phyloP scores from a whole-genome alignment of 2,329 filamentous ascomycete species.

The Monilinia laxa region DNA sequence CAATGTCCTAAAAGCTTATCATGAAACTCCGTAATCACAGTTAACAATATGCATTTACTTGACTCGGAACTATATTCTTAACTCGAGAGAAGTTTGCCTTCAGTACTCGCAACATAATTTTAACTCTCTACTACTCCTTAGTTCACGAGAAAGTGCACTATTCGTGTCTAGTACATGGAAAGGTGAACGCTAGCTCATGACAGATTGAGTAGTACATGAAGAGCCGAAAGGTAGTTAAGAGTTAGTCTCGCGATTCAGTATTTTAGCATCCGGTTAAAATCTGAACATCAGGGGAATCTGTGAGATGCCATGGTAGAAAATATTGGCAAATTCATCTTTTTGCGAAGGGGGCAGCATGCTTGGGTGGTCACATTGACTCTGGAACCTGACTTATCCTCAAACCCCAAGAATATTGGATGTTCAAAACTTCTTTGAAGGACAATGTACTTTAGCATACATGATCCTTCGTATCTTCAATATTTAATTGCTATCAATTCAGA shows the following conservation, averaged over 20 bases:
- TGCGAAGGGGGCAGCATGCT: background rate
- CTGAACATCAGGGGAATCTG: background rate
- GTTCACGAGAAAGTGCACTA: background rate
- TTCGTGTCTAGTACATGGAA: background rate
- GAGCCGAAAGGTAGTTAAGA: background rate
- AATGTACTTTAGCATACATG: background rate
- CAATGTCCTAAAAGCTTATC: too few relatives aligned
- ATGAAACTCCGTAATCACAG: too few relatives aligned
- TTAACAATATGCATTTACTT: background rate
- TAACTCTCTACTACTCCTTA: background rate
- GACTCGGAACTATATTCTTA: background rate
- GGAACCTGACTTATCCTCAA: background rate
- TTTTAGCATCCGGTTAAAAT: background rate
- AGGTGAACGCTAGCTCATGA: too few relatives aligned
- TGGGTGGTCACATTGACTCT: background rate
- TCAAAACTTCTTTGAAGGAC: background rate
- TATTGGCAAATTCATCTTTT: background rate
- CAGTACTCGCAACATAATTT: background rate
- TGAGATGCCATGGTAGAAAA: background rate
- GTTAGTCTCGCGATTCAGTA: background rate
- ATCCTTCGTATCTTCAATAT: background rate
- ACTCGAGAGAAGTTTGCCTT: background rate
- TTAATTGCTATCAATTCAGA: background rate
- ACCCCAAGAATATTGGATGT: background rate
- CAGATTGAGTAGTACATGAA: background rate